A percentile compares a stretch with the other conserved stretches of the same genome.
Conservation (phyloP, 2,329 filamentous ascomycete genomes). For the Diaporthe sp. region DNA sequence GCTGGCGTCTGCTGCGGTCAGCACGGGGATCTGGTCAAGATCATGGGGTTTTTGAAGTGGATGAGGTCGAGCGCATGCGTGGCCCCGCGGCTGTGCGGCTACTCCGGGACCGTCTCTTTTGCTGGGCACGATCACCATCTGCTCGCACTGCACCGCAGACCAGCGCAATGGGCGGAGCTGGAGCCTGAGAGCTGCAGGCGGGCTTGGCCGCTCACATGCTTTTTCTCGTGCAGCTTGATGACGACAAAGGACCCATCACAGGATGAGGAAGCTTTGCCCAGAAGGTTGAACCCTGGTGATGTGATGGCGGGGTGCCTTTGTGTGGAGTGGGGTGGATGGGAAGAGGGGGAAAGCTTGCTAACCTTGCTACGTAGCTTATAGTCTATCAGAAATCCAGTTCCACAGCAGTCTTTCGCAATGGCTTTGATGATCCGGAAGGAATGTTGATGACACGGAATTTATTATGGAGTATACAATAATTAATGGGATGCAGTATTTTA, state of each 20-base stretch:
- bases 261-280: background rate
- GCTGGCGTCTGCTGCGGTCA: constrained; percentile 16
- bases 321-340: background rate
- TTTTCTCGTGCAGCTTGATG: constrained; percentile 7
- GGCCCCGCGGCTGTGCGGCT: background rate
- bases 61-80: constrained; percentile 11
- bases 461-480: too few species aligned
- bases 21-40: background rate
- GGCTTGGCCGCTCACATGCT: constrained; percentile 22
- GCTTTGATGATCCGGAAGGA: too few species aligned
- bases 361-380: background rate
- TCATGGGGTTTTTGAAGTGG: background rate
- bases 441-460: background rate
- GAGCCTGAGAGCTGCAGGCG: background rate
- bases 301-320: constrained; percentile 12
- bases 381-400: background rate
- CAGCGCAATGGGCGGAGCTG: background rate
- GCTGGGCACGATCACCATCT: background rate
- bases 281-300: constrained; percentile 9
- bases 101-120: background rate
- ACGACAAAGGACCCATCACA: constrained; percentile 16
- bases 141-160: background rate
- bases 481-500: background rate
- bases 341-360: background rate
- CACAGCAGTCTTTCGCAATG: background rate